These are phyloP conservation scores for Crassisporium funariophilum DNA, from an alignment of 768 basidiomycete species.

Conservation along the genomic window DNA sequence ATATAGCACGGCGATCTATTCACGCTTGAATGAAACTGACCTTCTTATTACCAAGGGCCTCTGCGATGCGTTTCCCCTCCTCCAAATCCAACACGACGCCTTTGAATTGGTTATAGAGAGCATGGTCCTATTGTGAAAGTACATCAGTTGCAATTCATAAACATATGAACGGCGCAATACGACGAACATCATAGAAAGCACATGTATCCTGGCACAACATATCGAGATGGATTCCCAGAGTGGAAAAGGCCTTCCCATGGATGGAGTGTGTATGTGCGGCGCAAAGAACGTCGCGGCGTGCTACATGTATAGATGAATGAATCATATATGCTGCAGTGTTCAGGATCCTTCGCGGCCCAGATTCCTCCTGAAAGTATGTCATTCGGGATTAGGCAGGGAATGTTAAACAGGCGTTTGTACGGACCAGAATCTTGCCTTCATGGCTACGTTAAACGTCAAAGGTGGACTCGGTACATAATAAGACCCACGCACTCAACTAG, in stretches of 20 bases:
- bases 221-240: constrained; percentile 44
- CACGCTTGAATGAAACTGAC: constrained; percentile 9
- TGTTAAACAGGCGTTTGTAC: not conserved
- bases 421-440: constrained; percentile 28
- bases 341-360: constrained; percentile 30
- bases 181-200: constrained; percentile 39
- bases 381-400: not conserved
- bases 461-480: not conserved
- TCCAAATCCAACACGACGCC: constrained; percentile 48
- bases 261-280: constrained; percentile 52
- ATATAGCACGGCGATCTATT: not conserved
- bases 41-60: constrained; percentile 41
- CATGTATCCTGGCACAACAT: constrained; percentile 48
- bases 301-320: constrained; percentile 45
- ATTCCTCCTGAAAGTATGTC: constrained; percentile 25
- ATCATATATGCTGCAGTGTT: constrained; percentile 38
- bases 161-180: constrained; percentile 4
- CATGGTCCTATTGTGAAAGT: constrained; percentile 36
- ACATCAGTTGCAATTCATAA: constrained; percentile 4
- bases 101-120: constrained; percentile 46
- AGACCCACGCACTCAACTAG: constrained; percentile 48
- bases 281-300: constrained; percentile 49
- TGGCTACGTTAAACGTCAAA: constrained; percentile 19
- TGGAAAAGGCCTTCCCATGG: constrained; percentile 51
- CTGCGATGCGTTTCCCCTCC: constrained; percentile 48